A percentile compares a stretch with the other conserved stretches of the same genome.
Conservation (phyloP, 192 early-diverging fungal genomes). For the Coemansia sp. region DNA sequence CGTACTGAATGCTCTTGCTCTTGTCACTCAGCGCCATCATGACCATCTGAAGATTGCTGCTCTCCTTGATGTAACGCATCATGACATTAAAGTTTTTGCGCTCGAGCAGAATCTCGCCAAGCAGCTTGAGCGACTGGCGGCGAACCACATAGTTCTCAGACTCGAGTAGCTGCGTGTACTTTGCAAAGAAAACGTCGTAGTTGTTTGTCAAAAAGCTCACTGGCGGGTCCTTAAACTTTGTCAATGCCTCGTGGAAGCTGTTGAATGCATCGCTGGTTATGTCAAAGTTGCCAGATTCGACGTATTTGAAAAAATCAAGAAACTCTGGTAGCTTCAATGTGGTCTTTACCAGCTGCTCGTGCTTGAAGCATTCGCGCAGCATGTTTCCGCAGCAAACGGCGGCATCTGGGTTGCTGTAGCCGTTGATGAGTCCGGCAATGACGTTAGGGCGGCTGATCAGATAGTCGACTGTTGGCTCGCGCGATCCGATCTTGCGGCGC, state of each 20-base stretch:
- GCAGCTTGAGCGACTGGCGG: constrained; percentile 95
- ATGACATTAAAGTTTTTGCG: constrained; percentile 93
- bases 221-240: constrained; percentile 90
- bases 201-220: constrained; percentile 83
- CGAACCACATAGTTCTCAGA: constrained; percentile 98
- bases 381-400: constrained; percentile 98
- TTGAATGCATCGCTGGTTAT: constrained; percentile 98
- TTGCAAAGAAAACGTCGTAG: constrained; percentile 75
- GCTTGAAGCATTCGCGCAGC: constrained; percentile 92
- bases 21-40: constrained; percentile 95
- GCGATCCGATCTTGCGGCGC: constrained; percentile 88
- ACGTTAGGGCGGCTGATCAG: constrained; percentile 82
- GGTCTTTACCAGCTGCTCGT: constrained; percentile 85
- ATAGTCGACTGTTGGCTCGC: constrained; percentile 96
- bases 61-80: constrained; percentile 88
- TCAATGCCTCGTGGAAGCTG: constrained; percentile 96
- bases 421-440: constrained; percentile 75
- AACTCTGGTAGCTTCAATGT: constrained; percentile 83
- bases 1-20: constrained; percentile 98
- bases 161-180: constrained; percentile 76
- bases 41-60: constrained; percentile 95
- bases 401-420: constrained; percentile 96
- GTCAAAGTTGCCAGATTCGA: constrained; percentile 97
- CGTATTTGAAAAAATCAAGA: constrained; percentile 93
- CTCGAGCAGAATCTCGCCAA: constrained; percentile 96